Evolutionary conservation across 768 basidiomycete species (phyloP).

Genomic region (Rhizopogon vulgaris): DNA sequence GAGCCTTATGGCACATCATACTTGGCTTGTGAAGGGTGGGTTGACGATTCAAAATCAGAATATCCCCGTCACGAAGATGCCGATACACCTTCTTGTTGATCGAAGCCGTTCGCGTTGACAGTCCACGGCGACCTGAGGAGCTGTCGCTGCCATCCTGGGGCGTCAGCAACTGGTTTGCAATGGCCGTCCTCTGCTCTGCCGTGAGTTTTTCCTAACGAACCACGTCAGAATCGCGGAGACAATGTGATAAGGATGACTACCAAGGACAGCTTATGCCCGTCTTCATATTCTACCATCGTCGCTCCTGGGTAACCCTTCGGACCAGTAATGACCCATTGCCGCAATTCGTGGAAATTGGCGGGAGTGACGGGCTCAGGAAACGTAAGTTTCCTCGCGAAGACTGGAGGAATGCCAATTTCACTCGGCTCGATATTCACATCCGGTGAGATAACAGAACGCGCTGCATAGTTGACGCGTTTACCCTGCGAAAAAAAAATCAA

Average conservation of each 20-base stretch:
- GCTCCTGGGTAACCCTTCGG: conserved; percentile 89
- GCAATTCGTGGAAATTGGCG: conserved; percentile 82
- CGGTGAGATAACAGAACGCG: conserved; percentile 99
- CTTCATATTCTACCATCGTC: conserved; percentile 91
- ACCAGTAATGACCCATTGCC: conserved; percentile 87
- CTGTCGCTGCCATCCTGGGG: conserved; percentile 65
- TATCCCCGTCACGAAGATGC: conserved; percentile 91
- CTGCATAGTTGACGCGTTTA: conserved; percentile 98
- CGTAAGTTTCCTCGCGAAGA: conserved; percentile 94
- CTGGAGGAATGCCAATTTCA: conserved; percentile 96
- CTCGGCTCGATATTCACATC: conserved; percentile 99
- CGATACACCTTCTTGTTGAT: conserved; percentile 98
- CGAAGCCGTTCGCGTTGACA: conserved; percentile 71
- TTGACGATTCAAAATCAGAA: conserved; percentile 93
- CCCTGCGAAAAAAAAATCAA: conserved; percentile 47
- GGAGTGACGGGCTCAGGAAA: conserved; percentile 97
- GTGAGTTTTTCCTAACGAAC: conserved; percentile 69
- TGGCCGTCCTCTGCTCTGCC: conserved; percentile 86
- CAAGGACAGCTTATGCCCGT: conserved; percentile 81
- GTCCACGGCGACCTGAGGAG: conserved; percentile 39
- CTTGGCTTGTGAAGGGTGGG: conserved; percentile 98
- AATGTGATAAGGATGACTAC: conserved; percentile 31
- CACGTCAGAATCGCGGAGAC: not conserved
- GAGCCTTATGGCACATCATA: conserved; percentile 98
- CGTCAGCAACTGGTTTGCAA: conserved; percentile 92